A percentile compares a stretch with the other conserved stretches of the same genome.
phyloP scores from a whole-genome alignment of 2,329 filamentous ascomycete genomes.

The Pseudogymnoascus sp. region DNA sequence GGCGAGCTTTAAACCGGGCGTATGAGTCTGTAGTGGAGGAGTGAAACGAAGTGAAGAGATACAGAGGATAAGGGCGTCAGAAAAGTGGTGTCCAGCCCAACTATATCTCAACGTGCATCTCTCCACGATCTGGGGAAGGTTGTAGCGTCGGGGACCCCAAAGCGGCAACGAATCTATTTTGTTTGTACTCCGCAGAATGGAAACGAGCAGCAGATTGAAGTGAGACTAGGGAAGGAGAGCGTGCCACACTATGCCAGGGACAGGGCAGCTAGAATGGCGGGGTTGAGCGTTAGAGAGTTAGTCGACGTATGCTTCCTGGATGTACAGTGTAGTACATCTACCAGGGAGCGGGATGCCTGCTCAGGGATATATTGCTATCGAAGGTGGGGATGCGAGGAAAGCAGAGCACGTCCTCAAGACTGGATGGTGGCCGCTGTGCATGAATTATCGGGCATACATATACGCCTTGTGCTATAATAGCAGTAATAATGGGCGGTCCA shows the following conservation, averaged over 20 bases:
- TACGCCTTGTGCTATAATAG: background rate
- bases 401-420: background rate
- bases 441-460: background rate
- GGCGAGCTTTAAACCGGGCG: conserved; percentile 2
- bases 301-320: background rate
- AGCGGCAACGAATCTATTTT: conserved; percentile 4
- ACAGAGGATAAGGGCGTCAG: background rate
- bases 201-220: conserved; percentile 2
- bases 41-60: conserved; percentile 1
- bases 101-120: conserved; percentile 4
- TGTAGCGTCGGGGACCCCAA: background rate
- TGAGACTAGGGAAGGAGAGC: background rate
- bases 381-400: background rate
- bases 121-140: background rate
- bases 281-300: conserved; percentile 6
- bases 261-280: conserved; percentile 1
- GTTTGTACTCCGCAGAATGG: conserved; percentile 3
- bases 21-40: background rate
- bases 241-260: conserved; percentile 4
- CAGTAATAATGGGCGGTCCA: background rate
- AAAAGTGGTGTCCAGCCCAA: conserved; percentile 3
- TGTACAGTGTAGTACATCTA: background rate
- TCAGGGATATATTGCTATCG: background rate
- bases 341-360: conserved; percentile 3
- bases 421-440: background rate